Conservation (phyloP, 495 filamentous ascomycete species). For the Hypoxylon intermedium region DNA sequence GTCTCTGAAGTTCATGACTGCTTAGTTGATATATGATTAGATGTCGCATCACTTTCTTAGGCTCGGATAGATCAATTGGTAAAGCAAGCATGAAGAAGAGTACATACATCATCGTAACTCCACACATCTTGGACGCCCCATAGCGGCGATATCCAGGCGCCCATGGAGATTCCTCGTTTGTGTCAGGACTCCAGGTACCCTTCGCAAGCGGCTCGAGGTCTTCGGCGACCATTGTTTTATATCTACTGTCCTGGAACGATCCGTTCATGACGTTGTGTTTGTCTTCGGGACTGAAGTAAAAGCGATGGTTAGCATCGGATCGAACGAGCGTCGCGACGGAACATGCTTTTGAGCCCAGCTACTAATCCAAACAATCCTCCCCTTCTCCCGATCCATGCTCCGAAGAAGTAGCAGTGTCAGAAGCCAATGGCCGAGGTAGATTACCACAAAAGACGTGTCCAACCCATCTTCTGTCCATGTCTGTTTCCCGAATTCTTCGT, state of each 20-base stretch:
- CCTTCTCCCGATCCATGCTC: slow-evolving; percentile 44
- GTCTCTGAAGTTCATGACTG: slow-evolving; percentile 5
- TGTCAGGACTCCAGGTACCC: slow-evolving; percentile 38
- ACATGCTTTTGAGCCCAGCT: slow-evolving; percentile 46
- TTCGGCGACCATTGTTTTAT: slow-evolving; percentile 33
- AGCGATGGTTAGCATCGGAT: neutral
- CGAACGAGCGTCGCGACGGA: neutral
- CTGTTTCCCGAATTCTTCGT: slow-evolving; percentile 35
- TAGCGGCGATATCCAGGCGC: slow-evolving; percentile 41
- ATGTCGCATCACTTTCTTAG: neutral
- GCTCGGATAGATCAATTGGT: neutral
- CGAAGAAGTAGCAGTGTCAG: slow-evolving; percentile 49
- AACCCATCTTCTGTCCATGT: slow-evolving; percentile 40
- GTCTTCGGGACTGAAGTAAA: slow-evolving; percentile 17
- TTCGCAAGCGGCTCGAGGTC: slow-evolving; percentile 31
- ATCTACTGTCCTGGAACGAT: slow-evolving; percentile 21
- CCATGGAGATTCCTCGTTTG: slow-evolving; percentile 26
- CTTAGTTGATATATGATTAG: neutral
- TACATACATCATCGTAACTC: slow-evolving; percentile 45
- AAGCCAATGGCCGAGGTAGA: slow-evolving; percentile 51
- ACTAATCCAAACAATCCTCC: slow-evolving; percentile 49
- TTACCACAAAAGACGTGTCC: slow-evolving; percentile 48
- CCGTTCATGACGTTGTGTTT: slow-evolving; percentile 15
- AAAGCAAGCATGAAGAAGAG: neutral
- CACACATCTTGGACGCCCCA: slow-evolving; percentile 42